Evolutionary conservation across 129 eudicot species (phyloP).

Genomic region (Artemisia argyi): DNA sequence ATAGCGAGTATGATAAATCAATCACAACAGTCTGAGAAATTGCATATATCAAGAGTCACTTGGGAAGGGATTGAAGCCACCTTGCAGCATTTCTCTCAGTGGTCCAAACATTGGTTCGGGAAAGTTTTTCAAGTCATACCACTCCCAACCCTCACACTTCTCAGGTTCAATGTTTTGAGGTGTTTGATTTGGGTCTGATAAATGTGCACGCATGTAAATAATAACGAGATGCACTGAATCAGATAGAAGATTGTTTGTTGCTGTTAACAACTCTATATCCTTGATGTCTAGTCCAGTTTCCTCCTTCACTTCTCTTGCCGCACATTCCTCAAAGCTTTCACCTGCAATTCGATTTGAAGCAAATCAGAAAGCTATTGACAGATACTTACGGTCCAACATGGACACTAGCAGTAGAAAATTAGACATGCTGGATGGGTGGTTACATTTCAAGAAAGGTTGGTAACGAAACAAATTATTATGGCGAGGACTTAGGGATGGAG

Average conservation of each 20-base stretch:
- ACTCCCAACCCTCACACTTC: constrained; percentile 92
- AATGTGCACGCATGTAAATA: constrained; percentile 57
- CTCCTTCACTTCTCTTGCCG: constrained; percentile 86
- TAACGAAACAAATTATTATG: no score
- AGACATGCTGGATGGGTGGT: no score
- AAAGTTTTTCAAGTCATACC: constrained; percentile 77
- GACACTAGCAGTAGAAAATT: no score
- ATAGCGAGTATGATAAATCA: background rate
- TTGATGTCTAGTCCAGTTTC: constrained; percentile 74
- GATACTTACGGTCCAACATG: no score
- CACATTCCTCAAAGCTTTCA: constrained; percentile 90
- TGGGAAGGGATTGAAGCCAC: constrained; percentile 58
- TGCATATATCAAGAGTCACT: constrained; percentile 5
- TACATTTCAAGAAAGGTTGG: no score
- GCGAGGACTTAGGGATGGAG: no score
- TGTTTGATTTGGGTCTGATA: constrained; percentile 45
- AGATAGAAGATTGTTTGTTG: constrained; percentile 41
- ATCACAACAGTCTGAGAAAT: background rate
- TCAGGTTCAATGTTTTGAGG: constrained; percentile 77
- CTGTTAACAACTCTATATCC: constrained; percentile 55
- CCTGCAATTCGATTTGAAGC: constrained; percentile 35
- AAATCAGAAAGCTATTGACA: background rate
- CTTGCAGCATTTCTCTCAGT: constrained; percentile 36
- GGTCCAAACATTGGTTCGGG: constrained; percentile 75
- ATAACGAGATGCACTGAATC: constrained; percentile 43